These are phyloP conservation scores for Cubamyces sp. DNA, from an alignment of 768 basidiomycete genomes.

Conservation along the genomic window DNA sequence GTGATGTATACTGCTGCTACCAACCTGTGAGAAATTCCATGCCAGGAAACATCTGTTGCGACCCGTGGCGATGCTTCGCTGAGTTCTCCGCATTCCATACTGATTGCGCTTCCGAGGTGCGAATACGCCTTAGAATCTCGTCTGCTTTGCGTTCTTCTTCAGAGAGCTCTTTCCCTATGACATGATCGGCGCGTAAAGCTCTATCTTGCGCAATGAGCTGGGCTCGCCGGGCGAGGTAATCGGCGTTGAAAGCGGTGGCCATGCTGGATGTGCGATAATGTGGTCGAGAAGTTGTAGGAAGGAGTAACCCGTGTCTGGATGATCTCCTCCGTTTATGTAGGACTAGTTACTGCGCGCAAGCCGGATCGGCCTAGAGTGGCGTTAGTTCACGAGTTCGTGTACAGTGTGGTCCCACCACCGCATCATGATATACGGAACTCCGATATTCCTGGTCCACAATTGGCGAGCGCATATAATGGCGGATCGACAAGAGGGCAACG, in stretches of 20 bases:
- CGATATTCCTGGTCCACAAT: too few relatives aligned
- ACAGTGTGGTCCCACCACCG: too few relatives aligned
- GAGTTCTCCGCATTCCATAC: constrained; percentile 55
- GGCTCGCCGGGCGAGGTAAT: constrained; percentile 25
- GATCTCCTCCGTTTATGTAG: too few relatives aligned
- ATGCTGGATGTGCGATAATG: neutral
- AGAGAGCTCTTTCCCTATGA: neutral
- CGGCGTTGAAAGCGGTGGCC: neutral
- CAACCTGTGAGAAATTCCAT: constrained; percentile 78
- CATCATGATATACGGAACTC: too few relatives aligned
- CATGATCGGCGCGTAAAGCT: constrained; percentile 26
- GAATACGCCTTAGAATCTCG: constrained; percentile 53
- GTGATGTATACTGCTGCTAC: constrained; percentile 7
- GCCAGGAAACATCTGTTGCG: constrained; percentile 70
- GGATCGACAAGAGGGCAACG: too few relatives aligned
- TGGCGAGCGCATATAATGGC: too few relatives aligned
- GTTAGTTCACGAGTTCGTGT: too few relatives aligned
- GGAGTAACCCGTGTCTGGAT: too few relatives aligned
- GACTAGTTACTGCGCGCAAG: too few relatives aligned
- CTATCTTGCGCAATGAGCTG: constrained; percentile 30
- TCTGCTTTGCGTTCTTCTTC: constrained; percentile 56
- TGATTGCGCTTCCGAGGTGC: constrained; percentile 52
- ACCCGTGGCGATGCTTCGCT: constrained; percentile 35
- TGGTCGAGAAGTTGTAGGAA: too few relatives aligned
- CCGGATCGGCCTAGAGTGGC: too few relatives aligned